A percentile compares a stretch with the other conserved stretches of the same genome.
phyloP scores from a whole-genome alignment of 2,329 filamentous ascomycete species.

The Aspergillus niger region DNA sequence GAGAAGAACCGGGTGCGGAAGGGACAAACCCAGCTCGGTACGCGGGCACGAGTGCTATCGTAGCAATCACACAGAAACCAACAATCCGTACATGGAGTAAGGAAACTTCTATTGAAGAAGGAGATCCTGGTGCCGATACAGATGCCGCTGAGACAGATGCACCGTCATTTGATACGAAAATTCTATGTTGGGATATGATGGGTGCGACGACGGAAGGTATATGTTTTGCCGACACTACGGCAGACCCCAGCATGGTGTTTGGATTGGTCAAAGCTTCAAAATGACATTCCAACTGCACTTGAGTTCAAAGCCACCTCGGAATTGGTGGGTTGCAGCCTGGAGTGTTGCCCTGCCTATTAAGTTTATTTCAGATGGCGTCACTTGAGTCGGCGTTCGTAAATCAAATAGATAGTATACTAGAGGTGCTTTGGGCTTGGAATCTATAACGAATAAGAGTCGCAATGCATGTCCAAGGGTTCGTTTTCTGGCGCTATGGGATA shows the following conservation, averaged over 20 bases:
- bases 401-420: not conserved
- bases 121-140: slow-evolving; percentile 14
- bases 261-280: slow-evolving; percentile 24
- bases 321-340: slow-evolving; percentile 2
- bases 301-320: not conserved
- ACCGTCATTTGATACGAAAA: slow-evolving; percentile 36
- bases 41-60: slow-evolving; percentile 51
- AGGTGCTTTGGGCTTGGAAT: not conserved
- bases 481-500: not conserved
- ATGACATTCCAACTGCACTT: not conserved
- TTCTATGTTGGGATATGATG: slow-evolving; percentile 50
- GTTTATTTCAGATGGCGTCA: slow-evolving; percentile 8
- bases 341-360: not conserved
- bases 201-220: slow-evolving; percentile 49
- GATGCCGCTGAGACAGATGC: slow-evolving; percentile 21
- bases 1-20: slow-evolving; percentile 43
- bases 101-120: slow-evolving; percentile 9
- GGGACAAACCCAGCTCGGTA: slow-evolving; percentile 46
- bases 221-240: slow-evolving; percentile 49
- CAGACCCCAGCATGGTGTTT: slow-evolving; percentile 45
- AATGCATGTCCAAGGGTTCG: not conserved
- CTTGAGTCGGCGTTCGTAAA: slow-evolving; percentile 4
- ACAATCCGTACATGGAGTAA: slow-evolving; percentile 11
- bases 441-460: not conserved
- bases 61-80: slow-evolving; percentile 40